phyloP scores from a whole-genome alignment of 208 protist genomes.

The Zelonia costaricensis region DNA sequence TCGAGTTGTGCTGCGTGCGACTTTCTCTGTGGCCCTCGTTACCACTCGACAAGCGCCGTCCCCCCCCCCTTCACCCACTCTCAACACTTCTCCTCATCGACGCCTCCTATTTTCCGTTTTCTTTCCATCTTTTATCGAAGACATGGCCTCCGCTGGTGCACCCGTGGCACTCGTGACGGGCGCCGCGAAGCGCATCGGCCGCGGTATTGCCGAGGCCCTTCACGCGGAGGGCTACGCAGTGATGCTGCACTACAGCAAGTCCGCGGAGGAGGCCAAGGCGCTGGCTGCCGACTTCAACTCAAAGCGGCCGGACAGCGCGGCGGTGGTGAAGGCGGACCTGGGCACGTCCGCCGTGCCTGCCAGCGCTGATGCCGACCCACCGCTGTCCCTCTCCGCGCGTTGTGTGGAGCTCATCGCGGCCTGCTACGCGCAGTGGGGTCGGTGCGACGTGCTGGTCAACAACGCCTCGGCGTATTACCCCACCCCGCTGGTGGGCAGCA shows the following conservation, averaged over 20 bases:
- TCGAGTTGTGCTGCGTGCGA: no score
- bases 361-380: neutral
- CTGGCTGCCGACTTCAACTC: slow-evolving; percentile 58
- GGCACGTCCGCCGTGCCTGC: slow-evolving; percentile 5
- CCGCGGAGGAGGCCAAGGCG: slow-evolving; percentile 26
- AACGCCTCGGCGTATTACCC: slow-evolving; percentile 82
- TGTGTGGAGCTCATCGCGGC: slow-evolving; percentile 42
- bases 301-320: slow-evolving; percentile 39
- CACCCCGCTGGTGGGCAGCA: slow-evolving; percentile 43
- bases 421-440: slow-evolving; percentile 61
- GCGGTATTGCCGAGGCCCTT: slow-evolving; percentile 39
- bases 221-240: slow-evolving; percentile 56
- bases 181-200: slow-evolving; percentile 54
- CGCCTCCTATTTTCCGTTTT: neutral
- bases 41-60: no score
- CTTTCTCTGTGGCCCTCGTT: no score
- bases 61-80: no score
- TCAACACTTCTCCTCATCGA: neutral
- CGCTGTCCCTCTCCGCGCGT: slow-evolving; percentile 22
- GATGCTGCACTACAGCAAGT: slow-evolving; percentile 61
- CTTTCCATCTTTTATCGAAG: neutral
- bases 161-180: slow-evolving; percentile 70
- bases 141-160: neutral
- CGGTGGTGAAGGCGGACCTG: slow-evolving; percentile 27
- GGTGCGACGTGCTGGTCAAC: slow-evolving; percentile 85